Evolutionary conservation across 2,329 filamentous ascomycete species (phyloP).

Genomic region (Sclerotinia glacialis): DNA sequence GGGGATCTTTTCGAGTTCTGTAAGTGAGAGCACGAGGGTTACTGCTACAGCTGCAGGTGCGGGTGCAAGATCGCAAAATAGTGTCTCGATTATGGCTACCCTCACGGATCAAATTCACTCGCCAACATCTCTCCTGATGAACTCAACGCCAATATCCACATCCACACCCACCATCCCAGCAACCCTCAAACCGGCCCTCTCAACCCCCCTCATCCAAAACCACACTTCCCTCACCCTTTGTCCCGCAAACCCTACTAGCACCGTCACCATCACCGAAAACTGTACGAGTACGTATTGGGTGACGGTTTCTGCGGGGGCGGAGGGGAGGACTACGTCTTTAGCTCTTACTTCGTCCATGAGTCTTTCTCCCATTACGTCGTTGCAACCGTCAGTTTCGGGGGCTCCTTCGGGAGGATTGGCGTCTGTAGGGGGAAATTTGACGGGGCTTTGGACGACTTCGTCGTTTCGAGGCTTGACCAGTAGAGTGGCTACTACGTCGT

Average conservation of each 20-base stretch:
- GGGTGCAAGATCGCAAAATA: not conserved
- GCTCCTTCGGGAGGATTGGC: not conserved
- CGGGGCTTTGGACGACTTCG: not conserved
- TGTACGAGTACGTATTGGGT: slow-evolving; percentile 19
- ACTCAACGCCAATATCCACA: too few species aligned
- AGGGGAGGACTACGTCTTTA: not conserved
- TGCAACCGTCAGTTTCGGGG: not conserved
- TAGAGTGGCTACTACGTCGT: too few species aligned
- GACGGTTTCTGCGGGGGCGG: not conserved
- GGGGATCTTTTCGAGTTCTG: not conserved
- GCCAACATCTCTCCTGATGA: not conserved
- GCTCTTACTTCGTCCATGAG: not conserved
- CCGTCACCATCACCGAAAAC: slow-evolving; percentile 21
- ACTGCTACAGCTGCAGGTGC: too few species aligned
- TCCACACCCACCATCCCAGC: not conserved
- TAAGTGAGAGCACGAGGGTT: not conserved
- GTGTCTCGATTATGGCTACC: not conserved
- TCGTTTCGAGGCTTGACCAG: not conserved
- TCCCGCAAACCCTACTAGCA: slow-evolving; percentile 15
- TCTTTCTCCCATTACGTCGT: not conserved
- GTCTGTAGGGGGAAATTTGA: not conserved
- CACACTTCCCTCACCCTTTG: slow-evolving; percentile 4
- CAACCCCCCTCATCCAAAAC: not conserved
- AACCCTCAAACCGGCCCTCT: not conserved
- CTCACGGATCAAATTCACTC: not conserved